These are phyloP conservation scores for Fusarium beomiforme DNA, from an alignment of 2,329 filamentous ascomycete species.

Conservation along the genomic window DNA sequence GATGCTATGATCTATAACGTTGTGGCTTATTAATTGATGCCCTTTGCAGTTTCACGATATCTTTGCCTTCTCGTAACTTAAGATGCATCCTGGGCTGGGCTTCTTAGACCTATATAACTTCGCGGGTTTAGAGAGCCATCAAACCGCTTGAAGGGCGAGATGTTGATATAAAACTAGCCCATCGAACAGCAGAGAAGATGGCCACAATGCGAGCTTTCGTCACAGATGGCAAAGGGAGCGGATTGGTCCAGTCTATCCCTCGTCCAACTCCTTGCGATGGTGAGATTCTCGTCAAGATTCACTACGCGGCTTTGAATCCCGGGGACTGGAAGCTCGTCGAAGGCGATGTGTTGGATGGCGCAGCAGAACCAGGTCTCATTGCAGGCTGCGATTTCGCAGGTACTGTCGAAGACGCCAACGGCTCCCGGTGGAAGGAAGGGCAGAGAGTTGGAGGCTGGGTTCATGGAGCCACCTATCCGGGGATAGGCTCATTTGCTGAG, in stretches of 20 bases:
- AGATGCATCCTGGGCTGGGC: too few species aligned
- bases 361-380: not conserved
- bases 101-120: too few species aligned
- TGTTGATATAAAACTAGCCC: accelerated
- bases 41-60: too few species aligned
- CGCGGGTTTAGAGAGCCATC: too few species aligned
- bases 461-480: not conserved
- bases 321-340: constrained; percentile 17
- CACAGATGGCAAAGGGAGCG: not conserved
- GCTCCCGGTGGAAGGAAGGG: not conserved
- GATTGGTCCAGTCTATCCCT: not conserved
- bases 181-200: not conserved
- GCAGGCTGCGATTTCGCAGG: constrained; percentile 11
- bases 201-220: constrained; percentile 4
- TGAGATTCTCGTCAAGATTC: constrained; percentile 1
- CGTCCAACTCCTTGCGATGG: not conserved
- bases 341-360: not conserved
- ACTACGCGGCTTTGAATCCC: constrained; percentile 1
- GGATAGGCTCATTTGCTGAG: not conserved
- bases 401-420: not conserved
- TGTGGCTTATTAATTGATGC: not conserved
- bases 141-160: too few species aligned
- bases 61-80: too few species aligned
- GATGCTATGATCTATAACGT: not conserved
- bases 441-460: constrained; percentile 13